phyloP scores from a whole-genome alignment of 345 rosid genomes.

The Geranium rotundifolium region DNA sequence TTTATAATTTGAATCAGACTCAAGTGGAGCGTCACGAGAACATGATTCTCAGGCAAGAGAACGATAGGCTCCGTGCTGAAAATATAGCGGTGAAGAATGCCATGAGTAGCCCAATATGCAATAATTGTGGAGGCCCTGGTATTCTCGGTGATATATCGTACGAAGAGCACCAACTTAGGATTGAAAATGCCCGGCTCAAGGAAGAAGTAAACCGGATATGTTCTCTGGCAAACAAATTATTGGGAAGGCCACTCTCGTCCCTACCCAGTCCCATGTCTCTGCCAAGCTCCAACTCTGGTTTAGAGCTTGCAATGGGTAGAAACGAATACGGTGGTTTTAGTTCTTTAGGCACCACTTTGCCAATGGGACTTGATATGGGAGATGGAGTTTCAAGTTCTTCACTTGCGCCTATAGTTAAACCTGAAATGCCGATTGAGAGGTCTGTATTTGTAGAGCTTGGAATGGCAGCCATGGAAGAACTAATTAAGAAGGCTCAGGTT shows the following conservation, averaged over 20 bases:
- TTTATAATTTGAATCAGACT: constrained; percentile 30
- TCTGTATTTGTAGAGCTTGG: constrained; percentile 36
- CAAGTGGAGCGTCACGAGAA: constrained; percentile 70
- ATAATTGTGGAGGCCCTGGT: constrained; percentile 50
- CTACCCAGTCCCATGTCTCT: constrained; percentile 19
- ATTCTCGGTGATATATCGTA: constrained; percentile 26
- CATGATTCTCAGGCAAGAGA: constrained; percentile 45
- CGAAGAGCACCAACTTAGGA: constrained; percentile 50
- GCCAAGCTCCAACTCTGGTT: constrained; percentile 17
- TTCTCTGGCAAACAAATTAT: constrained; percentile 39
- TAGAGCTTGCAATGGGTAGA: too few relatives aligned
- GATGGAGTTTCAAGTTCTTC: too few relatives aligned
- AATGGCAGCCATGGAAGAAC: constrained; percentile 47
- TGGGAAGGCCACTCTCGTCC: constrained; percentile 38
- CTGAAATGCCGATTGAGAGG: constrained; percentile 23
- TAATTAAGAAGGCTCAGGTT: constrained; percentile 41
- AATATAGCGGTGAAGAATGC: constrained; percentile 39
- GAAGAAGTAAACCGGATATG: constrained; percentile 40
- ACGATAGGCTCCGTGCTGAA: constrained; percentile 52
- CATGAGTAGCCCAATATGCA: constrained; percentile 42
- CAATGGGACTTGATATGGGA: too few relatives aligned
- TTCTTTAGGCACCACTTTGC: too few relatives aligned
- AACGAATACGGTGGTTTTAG: too few relatives aligned
- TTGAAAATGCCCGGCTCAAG: too few relatives aligned
- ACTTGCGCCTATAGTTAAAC: constrained; percentile 13